Conservation (phyloP, 1,284 basidiomycete genomes). For the Ganoderma lingzhi region DNA sequence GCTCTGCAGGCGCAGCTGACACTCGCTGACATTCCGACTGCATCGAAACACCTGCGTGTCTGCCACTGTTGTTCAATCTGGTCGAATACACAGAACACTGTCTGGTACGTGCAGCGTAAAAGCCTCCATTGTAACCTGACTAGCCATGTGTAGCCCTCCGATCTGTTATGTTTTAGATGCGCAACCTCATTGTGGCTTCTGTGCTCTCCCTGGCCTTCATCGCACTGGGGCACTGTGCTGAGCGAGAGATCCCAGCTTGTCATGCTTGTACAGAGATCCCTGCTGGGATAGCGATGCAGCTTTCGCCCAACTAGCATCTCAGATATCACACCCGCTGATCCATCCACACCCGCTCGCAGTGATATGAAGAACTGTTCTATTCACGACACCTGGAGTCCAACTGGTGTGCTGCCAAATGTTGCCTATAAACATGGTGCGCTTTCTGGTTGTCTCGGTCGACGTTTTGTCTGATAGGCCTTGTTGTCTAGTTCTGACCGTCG, state of each 20-base stretch:
- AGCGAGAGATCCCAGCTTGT: not conserved
- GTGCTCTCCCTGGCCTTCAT: not conserved
- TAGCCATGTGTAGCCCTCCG: not conserved
- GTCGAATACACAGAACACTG: not conserved
- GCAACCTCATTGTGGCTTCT: not conserved
- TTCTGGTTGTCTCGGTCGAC: not conserved
- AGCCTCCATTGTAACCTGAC: not conserved
- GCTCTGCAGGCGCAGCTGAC: not conserved
- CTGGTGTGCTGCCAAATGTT: conserved; percentile 6
- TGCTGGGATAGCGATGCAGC: conserved; percentile 50
- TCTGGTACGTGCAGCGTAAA: not conserved
- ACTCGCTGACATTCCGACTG: not conserved
- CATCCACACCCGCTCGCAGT: conserved; percentile 45
- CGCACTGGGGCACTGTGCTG: not conserved
- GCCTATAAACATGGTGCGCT: not conserved
- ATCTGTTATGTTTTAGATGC: not conserved
- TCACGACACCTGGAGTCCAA: conserved; percentile 38
- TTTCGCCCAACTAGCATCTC: conserved; percentile 43
- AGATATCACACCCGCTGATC: conserved; percentile 48
- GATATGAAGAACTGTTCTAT: conserved; percentile 34
- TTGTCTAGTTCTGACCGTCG: conserved; percentile 46
- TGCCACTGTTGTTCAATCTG: not conserved
- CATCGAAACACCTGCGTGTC: not conserved
- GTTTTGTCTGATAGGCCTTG: not conserved
- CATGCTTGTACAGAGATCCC: conserved; percentile 37